Evolutionary conservation across 2,329 filamentous ascomycete species (phyloP).

Genomic region (Calonectria pauciramosa): DNA sequence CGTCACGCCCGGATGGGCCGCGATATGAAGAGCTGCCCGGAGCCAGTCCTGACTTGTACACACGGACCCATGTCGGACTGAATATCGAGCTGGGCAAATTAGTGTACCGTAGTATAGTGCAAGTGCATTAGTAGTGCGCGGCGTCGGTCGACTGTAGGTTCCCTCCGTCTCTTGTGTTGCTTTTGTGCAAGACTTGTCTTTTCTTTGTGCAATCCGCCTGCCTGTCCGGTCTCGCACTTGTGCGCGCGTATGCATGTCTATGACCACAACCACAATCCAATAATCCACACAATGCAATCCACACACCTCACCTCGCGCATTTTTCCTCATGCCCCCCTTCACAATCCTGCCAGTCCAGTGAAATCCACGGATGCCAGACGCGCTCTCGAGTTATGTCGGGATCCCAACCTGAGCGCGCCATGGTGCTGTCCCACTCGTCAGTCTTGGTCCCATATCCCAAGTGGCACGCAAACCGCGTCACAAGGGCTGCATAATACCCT

Average conservation of each 20-base stretch:
- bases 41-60: conserved; percentile 34
- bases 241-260: conserved; percentile 26
- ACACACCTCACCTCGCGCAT: not conserved
- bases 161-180: conserved; percentile 26
- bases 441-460: conserved; percentile 37
- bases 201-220: conserved; percentile 20
- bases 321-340: conserved; percentile 5
- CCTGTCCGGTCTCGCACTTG: conserved; percentile 19
- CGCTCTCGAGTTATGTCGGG: conserved; percentile 43
- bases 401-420: conserved; percentile 37
- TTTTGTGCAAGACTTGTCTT: conserved; percentile 26
- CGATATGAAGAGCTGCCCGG: conserved; percentile 45
- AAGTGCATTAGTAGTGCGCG: conserved; percentile 16
- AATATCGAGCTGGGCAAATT: conserved; percentile 46
- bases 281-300: conserved; percentile 22
- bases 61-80: conserved; percentile 46
- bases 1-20: conserved; percentile 47
- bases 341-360: conserved; percentile 18
- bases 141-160: conserved; percentile 10
- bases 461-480: conserved; percentile 52
- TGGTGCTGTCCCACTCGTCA: conserved; percentile 41
- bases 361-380: conserved; percentile 40
- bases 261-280: conserved; percentile 23
- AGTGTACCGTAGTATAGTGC: conserved; percentile 42
- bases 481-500: conserved; percentile 53